Base-by-base conservation (phyloP, 129 eudicot genomes). In the Artemisia argyi region DNA sequence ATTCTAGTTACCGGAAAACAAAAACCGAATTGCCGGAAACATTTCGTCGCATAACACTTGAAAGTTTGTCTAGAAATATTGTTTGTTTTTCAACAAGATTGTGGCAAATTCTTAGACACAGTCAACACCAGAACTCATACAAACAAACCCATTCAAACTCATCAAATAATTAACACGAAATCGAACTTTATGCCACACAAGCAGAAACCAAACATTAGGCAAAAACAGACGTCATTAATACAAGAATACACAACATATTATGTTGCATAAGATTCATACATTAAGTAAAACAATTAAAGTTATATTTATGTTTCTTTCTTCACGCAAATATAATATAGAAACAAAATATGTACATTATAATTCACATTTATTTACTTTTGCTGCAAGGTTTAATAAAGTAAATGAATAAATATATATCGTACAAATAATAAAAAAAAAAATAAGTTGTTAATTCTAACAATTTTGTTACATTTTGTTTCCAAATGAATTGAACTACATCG, bases 171-270 rank as follows among this genome's bases (percentile, higher is more conserved):
- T 17, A 30, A 3, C 66, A 61, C 20, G 18, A 35, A 64, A 39
- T 61, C 7, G 3, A 61, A 42, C 32, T 26, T 28, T 61, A 64
- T n/a, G 53, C 70, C 54, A 71, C 15, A 9, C 66, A 71, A 57
- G 35, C 66, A 71, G 8, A 59, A 71, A 71, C 75, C 57, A 71
- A 71, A 71, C 49, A 46, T 71, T 71, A 71, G 75, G 75, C 75
- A 24, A 71, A 56, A 71, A 47, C 56, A 24, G 59, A 57, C 65
- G 12, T 42, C 66, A 57, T 30, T 30, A 20, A 35, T 18, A 70
- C 35, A n/a, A 64, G 39, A 42, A 1, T 5, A 61, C n/a, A 30
- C 7, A 28, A 24, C 2, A 13, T 14, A 7, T 9, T 20, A 58
- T 55, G 61, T 55, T 19, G 15, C 5, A 32, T 46, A 65, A n/a